A percentile compares a stretch with the other conserved stretches of the same genome.
Evolutionary conservation across 2,329 filamentous ascomycete genomes (phyloP).

Genomic region (Zopfia rhizophila): DNA sequence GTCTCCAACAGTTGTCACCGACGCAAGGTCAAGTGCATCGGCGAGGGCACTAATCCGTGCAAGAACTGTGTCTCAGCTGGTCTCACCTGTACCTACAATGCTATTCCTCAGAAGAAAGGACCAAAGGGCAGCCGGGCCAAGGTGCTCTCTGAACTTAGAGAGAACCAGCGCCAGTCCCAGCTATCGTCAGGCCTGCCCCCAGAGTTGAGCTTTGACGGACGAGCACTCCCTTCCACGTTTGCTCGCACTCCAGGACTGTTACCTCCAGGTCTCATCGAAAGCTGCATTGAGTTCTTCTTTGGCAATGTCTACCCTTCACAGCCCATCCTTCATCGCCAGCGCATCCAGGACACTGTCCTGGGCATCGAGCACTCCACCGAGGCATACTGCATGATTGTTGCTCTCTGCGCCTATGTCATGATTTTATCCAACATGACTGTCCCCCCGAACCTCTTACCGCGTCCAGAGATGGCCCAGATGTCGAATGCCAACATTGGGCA

Average conservation of each 20-base stretch:
- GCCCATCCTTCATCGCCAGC: conserved; percentile 65
- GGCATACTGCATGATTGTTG: conserved; percentile 67
- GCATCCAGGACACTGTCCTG: conserved; percentile 63
- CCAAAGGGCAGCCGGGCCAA: conserved; percentile 71
- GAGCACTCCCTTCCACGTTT: conserved; percentile 54
- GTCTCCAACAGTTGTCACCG: conserved; percentile 53
- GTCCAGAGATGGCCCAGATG: conserved; percentile 56
- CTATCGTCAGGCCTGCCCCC: conserved; percentile 53
- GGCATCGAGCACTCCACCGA: conserved; percentile 64
- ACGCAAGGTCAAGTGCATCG: conserved; percentile 63
- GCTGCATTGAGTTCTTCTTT: conserved; percentile 70
- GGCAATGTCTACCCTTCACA: conserved; percentile 72
- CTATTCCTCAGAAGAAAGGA: conserved; percentile 71
- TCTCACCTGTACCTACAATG: conserved; percentile 71
- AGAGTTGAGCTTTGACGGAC: conserved; percentile 53
- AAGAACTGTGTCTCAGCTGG: conserved; percentile 69
- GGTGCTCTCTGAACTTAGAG: conserved; percentile 70
- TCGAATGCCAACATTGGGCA: conserved; percentile 60
- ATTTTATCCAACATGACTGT: conserved; percentile 60
- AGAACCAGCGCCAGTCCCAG: conserved; percentile 59
- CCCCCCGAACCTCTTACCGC: conserved; percentile 56
- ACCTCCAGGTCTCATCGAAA: conserved; percentile 60
- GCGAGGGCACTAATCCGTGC: conserved; percentile 64
- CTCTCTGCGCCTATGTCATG: conserved; percentile 62
- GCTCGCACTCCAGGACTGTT: conserved; percentile 61